Base-by-base conservation (phyloP, 2,329 filamentous ascomycete genomes). In the Cytospora mali region DNA sequence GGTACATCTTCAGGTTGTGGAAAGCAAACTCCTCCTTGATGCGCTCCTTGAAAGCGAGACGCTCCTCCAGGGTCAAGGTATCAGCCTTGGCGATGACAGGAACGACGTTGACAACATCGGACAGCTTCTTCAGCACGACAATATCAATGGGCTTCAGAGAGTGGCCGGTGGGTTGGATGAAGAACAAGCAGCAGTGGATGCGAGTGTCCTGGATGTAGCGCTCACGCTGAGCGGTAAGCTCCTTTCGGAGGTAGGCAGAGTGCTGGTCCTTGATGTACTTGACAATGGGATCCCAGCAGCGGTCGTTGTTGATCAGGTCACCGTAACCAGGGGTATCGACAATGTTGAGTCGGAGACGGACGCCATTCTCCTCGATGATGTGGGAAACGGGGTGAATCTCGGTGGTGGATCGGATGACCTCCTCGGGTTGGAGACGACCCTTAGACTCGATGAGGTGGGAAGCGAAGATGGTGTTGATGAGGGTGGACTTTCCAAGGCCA, bases 211-310 rank as follows among this genome's bases (percentile, higher is more conserved):
- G 94, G 71, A 99, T 97, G 80, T 99, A 99, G 74, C 95, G 90
- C 81, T 99, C 95, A 80, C 95, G 92, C 85, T 99, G 95, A 70
- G 95, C 95, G 61, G 95, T 98, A 74, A 99, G 92, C 80, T 99
- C 95, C 86, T 99, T 99, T 80, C 95, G 92, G 71, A 99, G 88
- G 83, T 98, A 99, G 73, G 95, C 94, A 58, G 93, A 97, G 85
- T 99, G 95, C 84, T 99, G 95, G 80, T 99, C 95, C 86, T 99
- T 99, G 86, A 99, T 99, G 82, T 99, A 99, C 85, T 99, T 99
- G 85, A 99, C 94, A 77, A 99, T 99, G 68, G 95, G 95, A 76
- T 99, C 95, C 95, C 95, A 99, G 88, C 95, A 99, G 85, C 95
- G 91, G 82, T 99, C 95, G 80, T 99, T 99, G 87, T 99, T 99